Evolutionary conservation across 768 basidiomycete species (phyloP).

Genomic region (Austroboletus eburneus): DNA sequence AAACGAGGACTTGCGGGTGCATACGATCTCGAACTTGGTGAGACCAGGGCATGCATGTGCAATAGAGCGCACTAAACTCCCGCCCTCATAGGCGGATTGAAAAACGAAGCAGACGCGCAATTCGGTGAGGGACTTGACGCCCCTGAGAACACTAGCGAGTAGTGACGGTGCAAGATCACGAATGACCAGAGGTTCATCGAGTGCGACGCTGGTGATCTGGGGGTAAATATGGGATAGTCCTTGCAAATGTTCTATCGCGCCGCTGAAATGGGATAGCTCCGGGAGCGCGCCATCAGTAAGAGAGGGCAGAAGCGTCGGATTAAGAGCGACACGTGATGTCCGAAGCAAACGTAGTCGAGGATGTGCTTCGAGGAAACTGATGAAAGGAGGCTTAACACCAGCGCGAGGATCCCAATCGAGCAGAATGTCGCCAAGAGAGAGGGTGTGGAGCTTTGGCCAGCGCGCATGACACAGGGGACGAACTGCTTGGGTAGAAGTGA

Average conservation of each 20-base stretch:
- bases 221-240: slow-evolving; percentile 47
- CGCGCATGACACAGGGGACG: slow-evolving; percentile 53
- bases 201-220: slow-evolving; percentile 51
- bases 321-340: slow-evolving; percentile 51
- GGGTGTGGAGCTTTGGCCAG: slow-evolving; percentile 62
- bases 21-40: slow-evolving; percentile 59
- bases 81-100: slow-evolving; percentile 72
- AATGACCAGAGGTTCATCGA: slow-evolving; percentile 63
- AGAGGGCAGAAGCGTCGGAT: slow-evolving; percentile 48
- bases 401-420: slow-evolving; percentile 47
- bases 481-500: slow-evolving; percentile 41
- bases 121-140: slow-evolving; percentile 50
- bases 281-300: slow-evolving; percentile 46
- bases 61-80: slow-evolving; percentile 62
- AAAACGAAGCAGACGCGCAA: slow-evolving; percentile 65
- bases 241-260: slow-evolving; percentile 64
- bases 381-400: slow-evolving; percentile 53
- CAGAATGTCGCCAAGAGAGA: slow-evolving; percentile 63
- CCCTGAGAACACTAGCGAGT: slow-evolving; percentile 56
- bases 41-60: slow-evolving; percentile 63
- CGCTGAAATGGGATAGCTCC: slow-evolving; percentile 55
- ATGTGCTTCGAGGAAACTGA: slow-evolving; percentile 66
- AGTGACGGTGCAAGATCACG: slow-evolving; percentile 64
- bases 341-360: slow-evolving; percentile 45
- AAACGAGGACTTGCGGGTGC: slow-evolving; percentile 66